phyloP scores from a whole-genome alignment of 1,284 basidiomycete genomes.

The Ustilago sp. region DNA sequence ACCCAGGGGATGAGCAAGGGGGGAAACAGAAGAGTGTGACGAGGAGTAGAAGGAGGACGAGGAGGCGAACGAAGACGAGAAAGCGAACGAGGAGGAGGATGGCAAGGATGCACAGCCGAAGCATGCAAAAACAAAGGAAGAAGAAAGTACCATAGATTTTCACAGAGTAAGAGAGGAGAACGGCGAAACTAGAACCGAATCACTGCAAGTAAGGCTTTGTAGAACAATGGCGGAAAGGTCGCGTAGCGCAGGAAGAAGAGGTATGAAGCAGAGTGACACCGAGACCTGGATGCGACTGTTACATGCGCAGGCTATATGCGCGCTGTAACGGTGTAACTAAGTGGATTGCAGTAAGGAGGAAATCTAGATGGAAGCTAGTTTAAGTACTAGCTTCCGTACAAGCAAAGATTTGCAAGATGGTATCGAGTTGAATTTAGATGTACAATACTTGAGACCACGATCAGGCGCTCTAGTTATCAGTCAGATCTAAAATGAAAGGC shows the following conservation, averaged over 20 bases:
- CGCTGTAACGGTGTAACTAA: too few relatives aligned
- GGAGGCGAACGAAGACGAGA: background rate
- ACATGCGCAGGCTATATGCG: too few relatives aligned
- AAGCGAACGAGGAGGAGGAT: background rate
- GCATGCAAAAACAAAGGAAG: background rate
- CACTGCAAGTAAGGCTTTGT: background rate
- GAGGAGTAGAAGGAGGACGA: background rate
- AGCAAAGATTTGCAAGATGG: too few relatives aligned
- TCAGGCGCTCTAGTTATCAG: too few relatives aligned
- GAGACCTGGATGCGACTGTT: slow-evolving; percentile 4
- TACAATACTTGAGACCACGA: too few relatives aligned
- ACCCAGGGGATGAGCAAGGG: background rate
- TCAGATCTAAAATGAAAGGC: too few relatives aligned
- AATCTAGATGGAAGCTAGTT: too few relatives aligned
- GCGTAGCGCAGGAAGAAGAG: slow-evolving; percentile 1
- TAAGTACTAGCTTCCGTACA: too few relatives aligned
- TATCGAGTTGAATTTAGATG: too few relatives aligned
- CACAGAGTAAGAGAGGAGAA: background rate
- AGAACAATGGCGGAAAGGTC: slow-evolving; percentile 11
- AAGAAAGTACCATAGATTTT: background rate
- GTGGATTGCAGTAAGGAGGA: too few relatives aligned
- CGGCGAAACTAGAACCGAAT: slow-evolving; percentile 5
- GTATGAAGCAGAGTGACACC: slow-evolving; percentile 5
- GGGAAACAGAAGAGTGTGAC: background rate
- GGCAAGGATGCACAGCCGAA: background rate